A percentile compares a stretch with the other conserved stretches of the same genome.
These are phyloP conservation scores for Trichoderma sp. DNA, from an alignment of 2,329 filamentous ascomycete species.

Conservation along the genomic window DNA sequence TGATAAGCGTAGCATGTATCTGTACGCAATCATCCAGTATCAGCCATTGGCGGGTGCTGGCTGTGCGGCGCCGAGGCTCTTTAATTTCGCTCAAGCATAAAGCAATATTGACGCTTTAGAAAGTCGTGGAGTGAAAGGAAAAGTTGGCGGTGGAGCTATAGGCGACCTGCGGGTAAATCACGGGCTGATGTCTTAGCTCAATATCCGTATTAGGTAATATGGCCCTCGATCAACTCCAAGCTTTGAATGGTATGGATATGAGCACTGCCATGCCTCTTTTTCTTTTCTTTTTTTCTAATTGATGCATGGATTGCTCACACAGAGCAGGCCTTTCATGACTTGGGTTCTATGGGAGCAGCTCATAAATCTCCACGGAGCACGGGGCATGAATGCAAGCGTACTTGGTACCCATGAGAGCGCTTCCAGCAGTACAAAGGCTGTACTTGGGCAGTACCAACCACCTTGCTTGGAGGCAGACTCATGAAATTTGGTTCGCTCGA, in stretches of 20 bases:
- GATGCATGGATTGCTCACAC: neutral
- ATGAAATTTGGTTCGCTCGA: slow-evolving; percentile 3
- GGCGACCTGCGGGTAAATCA: slow-evolving; percentile 8
- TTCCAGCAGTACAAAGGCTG: neutral
- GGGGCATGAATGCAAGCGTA: neutral
- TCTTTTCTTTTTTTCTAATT: neutral
- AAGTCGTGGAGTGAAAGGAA: slow-evolving; percentile 12
- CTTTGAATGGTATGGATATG: neutral
- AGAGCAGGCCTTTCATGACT: neutral
- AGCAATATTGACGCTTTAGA: slow-evolving; percentile 4
- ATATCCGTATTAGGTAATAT: neutral
- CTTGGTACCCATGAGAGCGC: neutral
- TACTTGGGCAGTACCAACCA: neutral
- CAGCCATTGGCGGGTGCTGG: slow-evolving; percentile 5
- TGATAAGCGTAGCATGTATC: neutral
- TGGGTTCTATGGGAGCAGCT: neutral
- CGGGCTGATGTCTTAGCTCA: neutral
- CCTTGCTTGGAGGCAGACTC: slow-evolving; percentile 1
- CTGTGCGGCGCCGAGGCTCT: neutral
- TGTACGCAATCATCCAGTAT: neutral
- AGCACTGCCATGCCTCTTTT: neutral
- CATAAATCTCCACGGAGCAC: neutral
- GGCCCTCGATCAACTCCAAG: neutral
- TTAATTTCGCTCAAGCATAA: slow-evolving; percentile 19
- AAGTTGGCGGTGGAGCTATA: slow-evolving; percentile 17